phyloP scores from a whole-genome alignment of 495 filamentous ascomycete genomes.

The Neurospora pannonica region DNA sequence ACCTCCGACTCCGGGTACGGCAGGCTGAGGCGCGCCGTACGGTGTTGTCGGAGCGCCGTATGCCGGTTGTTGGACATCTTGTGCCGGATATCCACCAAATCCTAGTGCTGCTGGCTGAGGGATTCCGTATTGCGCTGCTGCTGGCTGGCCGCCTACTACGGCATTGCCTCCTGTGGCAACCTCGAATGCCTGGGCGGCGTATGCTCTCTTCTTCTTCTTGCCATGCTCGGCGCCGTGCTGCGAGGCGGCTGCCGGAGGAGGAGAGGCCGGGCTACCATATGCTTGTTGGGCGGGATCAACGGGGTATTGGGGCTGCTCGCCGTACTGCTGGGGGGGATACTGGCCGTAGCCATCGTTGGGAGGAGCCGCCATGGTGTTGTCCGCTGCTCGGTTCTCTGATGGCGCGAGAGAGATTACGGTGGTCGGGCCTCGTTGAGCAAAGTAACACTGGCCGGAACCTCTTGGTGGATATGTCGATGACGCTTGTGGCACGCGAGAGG shows the following conservation, averaged over 20 bases:
- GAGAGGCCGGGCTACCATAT: conserved; percentile 29
- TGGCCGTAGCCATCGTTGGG: conserved; percentile 49
- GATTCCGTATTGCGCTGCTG: conserved; percentile 25
- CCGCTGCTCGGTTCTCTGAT: not conserved
- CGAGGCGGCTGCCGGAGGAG: conserved; percentile 26
- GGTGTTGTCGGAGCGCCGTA: conserved; percentile 38
- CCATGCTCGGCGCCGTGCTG: conserved; percentile 41
- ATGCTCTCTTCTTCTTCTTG: conserved; percentile 78
- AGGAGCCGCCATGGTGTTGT: conserved; percentile 38
- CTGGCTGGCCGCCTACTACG: conserved; percentile 40
- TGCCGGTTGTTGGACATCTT: conserved; percentile 45
- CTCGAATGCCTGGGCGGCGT: conserved; percentile 90
- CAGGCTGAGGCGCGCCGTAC: conserved; percentile 40
- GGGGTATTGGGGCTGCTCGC: conserved; percentile 32
- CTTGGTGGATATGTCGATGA: not conserved
- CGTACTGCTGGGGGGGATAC: conserved; percentile 56
- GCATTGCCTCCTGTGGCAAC: conserved; percentile 87
- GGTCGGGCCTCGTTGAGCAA: no score
- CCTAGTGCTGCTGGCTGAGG: conserved; percentile 28
- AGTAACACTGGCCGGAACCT: not conserved
- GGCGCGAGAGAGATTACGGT: not conserved
- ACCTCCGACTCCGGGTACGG: conserved; percentile 31
- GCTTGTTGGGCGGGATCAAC: conserved; percentile 19
- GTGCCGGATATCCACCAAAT: conserved; percentile 53
- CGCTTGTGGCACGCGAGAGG: not conserved